These are phyloP conservation scores for Pythium utonaiense DNA, from an alignment of 352 stramenopile genomes.

Conservation along the genomic window DNA sequence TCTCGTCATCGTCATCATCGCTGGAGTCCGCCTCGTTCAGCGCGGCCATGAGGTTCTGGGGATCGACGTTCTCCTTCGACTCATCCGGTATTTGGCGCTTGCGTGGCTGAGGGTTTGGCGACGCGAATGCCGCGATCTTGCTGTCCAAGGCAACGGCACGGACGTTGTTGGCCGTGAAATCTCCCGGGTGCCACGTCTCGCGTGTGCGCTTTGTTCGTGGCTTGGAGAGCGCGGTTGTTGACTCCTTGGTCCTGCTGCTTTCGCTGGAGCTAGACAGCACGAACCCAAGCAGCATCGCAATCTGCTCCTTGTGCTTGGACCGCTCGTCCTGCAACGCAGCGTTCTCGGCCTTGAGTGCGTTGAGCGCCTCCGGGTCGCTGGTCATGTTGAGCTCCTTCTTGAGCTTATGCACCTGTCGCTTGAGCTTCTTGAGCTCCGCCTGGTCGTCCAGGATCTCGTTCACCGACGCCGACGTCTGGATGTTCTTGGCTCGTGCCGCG, in stretches of 20 bases:
- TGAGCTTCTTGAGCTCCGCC: constrained; percentile 63
- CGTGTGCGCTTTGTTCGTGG: constrained; percentile 40
- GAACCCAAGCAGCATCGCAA: constrained; percentile 49
- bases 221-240: constrained; percentile 22
- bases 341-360: constrained; percentile 70
- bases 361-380: constrained; percentile 30
- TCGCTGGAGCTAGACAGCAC: constrained; percentile 54
- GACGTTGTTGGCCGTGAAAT: constrained; percentile 39
- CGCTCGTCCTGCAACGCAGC: constrained; percentile 55
- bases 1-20: constrained; percentile 6
- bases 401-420: constrained; percentile 66
- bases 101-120: constrained; percentile 28
- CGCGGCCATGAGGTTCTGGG: constrained; percentile 30
- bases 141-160: constrained; percentile 4
- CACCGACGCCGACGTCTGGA: constrained; percentile 75
- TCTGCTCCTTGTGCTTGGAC: constrained; percentile 53
- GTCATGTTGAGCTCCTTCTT: constrained; percentile 53
- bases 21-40: constrained; percentile 10
- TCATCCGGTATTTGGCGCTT: constrained; percentile 23
- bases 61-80: constrained; percentile 50
- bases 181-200: constrained; percentile 72
- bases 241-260: constrained; percentile 12
- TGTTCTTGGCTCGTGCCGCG: constrained; percentile 89
- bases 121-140: constrained; percentile 13
- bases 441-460: constrained; percentile 93